Evolutionary conservation across 495 filamentous ascomycete genomes (phyloP), one percentile per base, ranked within the genome.

Genomic region (Recurvomyces mirabilis): DNA sequence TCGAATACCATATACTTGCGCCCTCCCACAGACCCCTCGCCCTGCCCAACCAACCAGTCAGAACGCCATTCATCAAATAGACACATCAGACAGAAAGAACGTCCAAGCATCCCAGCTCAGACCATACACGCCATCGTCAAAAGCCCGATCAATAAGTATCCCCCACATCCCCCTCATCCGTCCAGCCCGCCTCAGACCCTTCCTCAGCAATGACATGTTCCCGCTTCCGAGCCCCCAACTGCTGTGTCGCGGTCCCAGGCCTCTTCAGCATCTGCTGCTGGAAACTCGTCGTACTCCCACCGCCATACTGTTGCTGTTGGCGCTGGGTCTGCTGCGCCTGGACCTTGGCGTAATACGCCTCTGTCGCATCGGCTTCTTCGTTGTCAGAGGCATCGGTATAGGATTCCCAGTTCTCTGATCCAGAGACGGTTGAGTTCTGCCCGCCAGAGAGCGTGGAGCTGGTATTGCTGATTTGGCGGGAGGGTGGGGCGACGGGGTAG

Each of bases 321-420:
- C 19, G 23, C 32, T 19, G 37, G 3, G 25, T 14, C 38, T 41
- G 46, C 35, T 40, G 41, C 34, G 30, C 70, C 35, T 70, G 68
- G 25, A 79, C 78, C 57, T 81, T 86, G 46, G 82, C 79, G 55
- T 82, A 87, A 60, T 89, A 87, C 6, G 75, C 69, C 43, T 87
- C 82, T 14, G 74, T 78, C 1, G 74, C 72, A 59, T 88, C 86
- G 41, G 80, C 53, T 53, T 46, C 40, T 30, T 50, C 55, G 22
- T 20, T 32, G 26, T 58, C 85, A 3, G 77, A 80, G 30, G 71
- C 75, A 59, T 85, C 81, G 51, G 86, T 82, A 48, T 87, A 94
- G 18, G 85, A 93, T 66, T 95, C 87, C 87, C 87, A 95, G 60
- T 95, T 95, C 63, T 94, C 87, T 0, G 83, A 89, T 2, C 85